A percentile compares a stretch with the other conserved stretches of the same genome.
Conservation (phyloP, 768 basidiomycete species). For the Arthromyces matolae region DNA sequence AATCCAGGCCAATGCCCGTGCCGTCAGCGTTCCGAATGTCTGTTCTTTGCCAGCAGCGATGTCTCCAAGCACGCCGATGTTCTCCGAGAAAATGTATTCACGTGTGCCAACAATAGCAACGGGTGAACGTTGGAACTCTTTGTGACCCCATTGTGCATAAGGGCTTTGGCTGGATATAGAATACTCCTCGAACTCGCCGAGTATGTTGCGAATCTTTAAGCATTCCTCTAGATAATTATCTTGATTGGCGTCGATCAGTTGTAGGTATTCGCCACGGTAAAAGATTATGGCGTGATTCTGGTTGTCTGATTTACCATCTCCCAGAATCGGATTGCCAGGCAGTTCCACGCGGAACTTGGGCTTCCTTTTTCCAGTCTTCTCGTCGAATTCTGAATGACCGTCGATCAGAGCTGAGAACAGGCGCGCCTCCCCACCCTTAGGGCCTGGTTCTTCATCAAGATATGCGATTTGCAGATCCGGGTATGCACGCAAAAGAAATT, state of each 20-base stretch:
- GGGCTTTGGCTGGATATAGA: constrained; percentile 88
- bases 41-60: constrained; percentile 99
- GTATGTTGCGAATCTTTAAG: constrained; percentile 94
- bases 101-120: constrained; percentile 98
- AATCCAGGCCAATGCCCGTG: constrained; percentile 92
- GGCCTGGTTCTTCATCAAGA: constrained; percentile 91
- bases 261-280: constrained; percentile 97
- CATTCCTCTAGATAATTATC: constrained; percentile 99
- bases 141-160: constrained; percentile 93
- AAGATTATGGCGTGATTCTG: constrained; percentile 99
- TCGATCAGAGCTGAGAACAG: constrained; percentile 94
- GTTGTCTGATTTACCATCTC: constrained; percentile 99
- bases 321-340: constrained; percentile 97
- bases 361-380: constrained; percentile 81
- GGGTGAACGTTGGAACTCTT: constrained; percentile 85
- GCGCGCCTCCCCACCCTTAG: constrained; percentile 82
- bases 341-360: constrained; percentile 98
- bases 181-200: constrained; percentile 97
- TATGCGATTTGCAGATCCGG: constrained; percentile 98
- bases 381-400: constrained; percentile 93
- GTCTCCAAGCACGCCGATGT: constrained; percentile 98
- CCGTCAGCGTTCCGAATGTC: constrained; percentile 98
- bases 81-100: constrained; percentile 99
- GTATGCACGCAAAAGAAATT: constrained; percentile 95
- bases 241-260: constrained; percentile 99